Evolutionary conservation across 2,329 filamentous ascomycete species (phyloP).

Genomic region (Fusarium mundagurra): DNA sequence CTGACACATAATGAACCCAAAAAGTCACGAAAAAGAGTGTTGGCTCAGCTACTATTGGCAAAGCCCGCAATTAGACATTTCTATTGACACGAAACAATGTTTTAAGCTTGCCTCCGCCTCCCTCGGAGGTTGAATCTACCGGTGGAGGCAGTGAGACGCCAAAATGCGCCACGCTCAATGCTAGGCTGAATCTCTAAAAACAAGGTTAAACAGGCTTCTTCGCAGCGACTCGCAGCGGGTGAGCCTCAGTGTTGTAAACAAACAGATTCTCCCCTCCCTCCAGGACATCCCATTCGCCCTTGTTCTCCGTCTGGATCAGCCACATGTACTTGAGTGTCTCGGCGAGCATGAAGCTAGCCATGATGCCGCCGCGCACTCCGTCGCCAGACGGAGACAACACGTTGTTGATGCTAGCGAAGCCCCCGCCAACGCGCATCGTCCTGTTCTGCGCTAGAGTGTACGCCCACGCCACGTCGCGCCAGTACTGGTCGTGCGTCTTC

Average conservation of each 20-base stretch:
- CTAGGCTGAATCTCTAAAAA: conserved; percentile 14
- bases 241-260: conserved; percentile 67
- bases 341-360: conserved; percentile 81
- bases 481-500: conserved; percentile 71
- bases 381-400: conserved; percentile 75
- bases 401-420: conserved; percentile 26
- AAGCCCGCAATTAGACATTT: neutral
- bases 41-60: neutral
- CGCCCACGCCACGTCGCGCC: conserved; percentile 74
- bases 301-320: conserved; percentile 64
- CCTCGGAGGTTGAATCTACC: neutral
- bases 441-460: conserved; percentile 4
- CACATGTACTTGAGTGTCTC: conserved; percentile 80
- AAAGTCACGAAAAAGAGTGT: neutral
- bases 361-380: conserved; percentile 67
- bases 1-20: neutral
- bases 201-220: conserved; percentile 19
- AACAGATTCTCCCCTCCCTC: conserved; percentile 50
- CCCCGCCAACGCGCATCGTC: neutral
- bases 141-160: neutral
- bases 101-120: neutral
- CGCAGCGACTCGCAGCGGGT: conserved; percentile 52
- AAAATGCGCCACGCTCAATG: neutral
- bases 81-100: neutral
- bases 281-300: conserved; percentile 37